phyloP scores from a whole-genome alignment of 2,329 filamentous ascomycete genomes.

The Pseudovirgaria hyperparasitica region DNA sequence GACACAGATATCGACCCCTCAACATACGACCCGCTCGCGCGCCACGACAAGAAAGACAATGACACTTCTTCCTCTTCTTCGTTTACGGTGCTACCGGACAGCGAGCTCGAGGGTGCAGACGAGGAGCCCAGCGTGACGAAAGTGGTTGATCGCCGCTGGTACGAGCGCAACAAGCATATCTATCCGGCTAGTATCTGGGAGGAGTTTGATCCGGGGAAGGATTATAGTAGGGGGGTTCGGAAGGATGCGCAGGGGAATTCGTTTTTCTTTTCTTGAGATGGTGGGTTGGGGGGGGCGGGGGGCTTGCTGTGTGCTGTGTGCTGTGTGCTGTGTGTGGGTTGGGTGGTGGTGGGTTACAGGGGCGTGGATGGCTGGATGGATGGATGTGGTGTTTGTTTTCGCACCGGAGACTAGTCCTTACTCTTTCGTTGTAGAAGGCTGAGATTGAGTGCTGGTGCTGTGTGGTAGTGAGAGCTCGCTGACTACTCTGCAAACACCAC shows the following conservation, averaged over 20 bases:
- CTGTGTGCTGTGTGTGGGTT: no score
- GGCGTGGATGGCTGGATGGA: no score
- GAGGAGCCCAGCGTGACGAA: constrained; percentile 78
- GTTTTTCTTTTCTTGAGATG: constrained; percentile 56
- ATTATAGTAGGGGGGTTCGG: constrained; percentile 65
- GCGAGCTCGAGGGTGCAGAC: constrained; percentile 53
- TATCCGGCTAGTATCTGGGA: constrained; percentile 94
- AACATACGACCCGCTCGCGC: constrained; percentile 29
- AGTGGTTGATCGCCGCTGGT: constrained; percentile 93
- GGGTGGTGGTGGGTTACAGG: no score
- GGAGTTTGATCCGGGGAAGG: constrained; percentile 80
- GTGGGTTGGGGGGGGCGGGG: no score
- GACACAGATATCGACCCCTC: constrained; percentile 10
- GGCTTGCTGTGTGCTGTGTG: no score
- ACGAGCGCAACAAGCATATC: constrained; percentile 95
- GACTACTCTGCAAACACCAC: no score
- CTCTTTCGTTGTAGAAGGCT: no score
- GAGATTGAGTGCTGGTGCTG: no score
- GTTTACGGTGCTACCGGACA: constrained; percentile 34
- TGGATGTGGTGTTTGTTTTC: no score
- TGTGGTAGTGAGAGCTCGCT: no score
- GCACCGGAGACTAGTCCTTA: no score
- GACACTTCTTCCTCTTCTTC: constrained; percentile 26
- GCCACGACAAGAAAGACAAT: constrained; percentile 20
- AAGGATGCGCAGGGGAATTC: constrained; percentile 82